phyloP scores from a whole-genome alignment of 2,329 filamentous ascomycete genomes.

The Fusarium globosum region DNA sequence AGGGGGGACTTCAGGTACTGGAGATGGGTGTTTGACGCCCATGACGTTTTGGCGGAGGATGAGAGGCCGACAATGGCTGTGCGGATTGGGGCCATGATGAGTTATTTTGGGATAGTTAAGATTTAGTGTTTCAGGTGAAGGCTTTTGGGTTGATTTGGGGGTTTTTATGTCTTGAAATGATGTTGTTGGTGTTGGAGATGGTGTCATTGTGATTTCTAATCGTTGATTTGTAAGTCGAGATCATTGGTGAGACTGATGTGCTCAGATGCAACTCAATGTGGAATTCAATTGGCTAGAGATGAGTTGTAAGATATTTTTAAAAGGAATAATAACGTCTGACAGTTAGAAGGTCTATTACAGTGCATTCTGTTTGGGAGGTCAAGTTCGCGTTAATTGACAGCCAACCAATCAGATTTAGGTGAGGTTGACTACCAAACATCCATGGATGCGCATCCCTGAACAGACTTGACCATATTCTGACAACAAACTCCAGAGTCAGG shows the following conservation, averaged over 20 bases:
- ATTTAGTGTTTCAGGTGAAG: neutral
- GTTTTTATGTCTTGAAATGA: neutral
- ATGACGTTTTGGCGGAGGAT: conserved; percentile 60
- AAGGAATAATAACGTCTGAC: neutral
- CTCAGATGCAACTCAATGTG: neutral
- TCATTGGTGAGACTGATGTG: neutral
- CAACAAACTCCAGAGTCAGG: neutral
- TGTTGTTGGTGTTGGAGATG: neutral
- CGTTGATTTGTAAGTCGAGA: conserved; percentile 10
- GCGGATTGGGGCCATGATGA: conserved; percentile 61
- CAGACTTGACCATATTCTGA: neutral
- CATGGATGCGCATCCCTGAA: neutral
- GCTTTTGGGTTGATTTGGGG: neutral
- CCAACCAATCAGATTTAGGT: neutral
- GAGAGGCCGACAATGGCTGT: conserved; percentile 70
- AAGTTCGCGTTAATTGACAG: neutral
- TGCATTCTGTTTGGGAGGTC: too few species aligned
- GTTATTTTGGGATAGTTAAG: neutral
- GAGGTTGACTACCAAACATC: neutral
- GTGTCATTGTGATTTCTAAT: conserved; percentile 21
- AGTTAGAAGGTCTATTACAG: fast-evolving
- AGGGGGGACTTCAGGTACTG: conserved; percentile 65
- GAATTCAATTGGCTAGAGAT: neutral
- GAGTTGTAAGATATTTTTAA: neutral
- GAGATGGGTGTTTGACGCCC: conserved; percentile 67